These are phyloP conservation scores for Magnaporthales sp. DNA, from an alignment of 2,329 filamentous ascomycete species.

Conservation along the genomic window DNA sequence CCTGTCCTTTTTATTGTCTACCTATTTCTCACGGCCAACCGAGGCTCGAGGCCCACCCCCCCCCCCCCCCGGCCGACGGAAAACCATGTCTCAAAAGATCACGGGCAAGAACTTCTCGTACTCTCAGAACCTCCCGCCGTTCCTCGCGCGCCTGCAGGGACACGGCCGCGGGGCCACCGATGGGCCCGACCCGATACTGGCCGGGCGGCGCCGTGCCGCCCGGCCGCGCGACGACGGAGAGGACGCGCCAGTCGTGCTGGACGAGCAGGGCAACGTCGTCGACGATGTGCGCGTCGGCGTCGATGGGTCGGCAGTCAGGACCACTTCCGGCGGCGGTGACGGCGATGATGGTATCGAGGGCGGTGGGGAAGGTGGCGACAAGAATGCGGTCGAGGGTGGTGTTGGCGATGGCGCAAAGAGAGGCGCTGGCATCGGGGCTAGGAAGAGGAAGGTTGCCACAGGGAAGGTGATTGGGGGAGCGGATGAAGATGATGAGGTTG, in stretches of 20 bases:
- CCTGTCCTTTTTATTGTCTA: too few relatives aligned
- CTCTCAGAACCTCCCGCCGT: constrained; percentile 49
- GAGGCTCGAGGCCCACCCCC: too few relatives aligned
- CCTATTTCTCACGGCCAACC: too few relatives aligned
- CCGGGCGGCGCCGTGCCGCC: constrained; percentile 39
- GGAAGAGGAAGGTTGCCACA: constrained; percentile 43
- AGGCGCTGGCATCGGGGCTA: constrained; percentile 18
- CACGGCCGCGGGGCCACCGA: constrained; percentile 37
- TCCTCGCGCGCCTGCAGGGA: constrained; percentile 48
- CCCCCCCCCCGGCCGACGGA: too few relatives aligned
- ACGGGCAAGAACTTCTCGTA: constrained; percentile 65
- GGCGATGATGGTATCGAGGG: constrained; percentile 19
- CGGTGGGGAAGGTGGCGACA: constrained; percentile 15
- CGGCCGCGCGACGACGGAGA: constrained; percentile 61
- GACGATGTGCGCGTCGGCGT: constrained; percentile 22
- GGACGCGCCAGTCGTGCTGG: constrained; percentile 66
- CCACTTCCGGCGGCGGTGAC: constrained; percentile 12
- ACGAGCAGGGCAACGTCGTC: constrained; percentile 62
- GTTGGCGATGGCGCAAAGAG: constrained; percentile 23
- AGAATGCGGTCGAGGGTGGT: constrained; percentile 19
- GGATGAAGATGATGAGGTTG: constrained; percentile 20
- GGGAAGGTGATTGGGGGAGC: constrained; percentile 38
- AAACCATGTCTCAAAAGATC: constrained; percentile 47
- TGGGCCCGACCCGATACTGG: constrained; percentile 42
- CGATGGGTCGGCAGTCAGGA: constrained; percentile 32